These are phyloP conservation scores for Fusarium zealandicum DNA, from an alignment of 2,329 filamentous ascomycete genomes.

Conservation along the genomic window DNA sequence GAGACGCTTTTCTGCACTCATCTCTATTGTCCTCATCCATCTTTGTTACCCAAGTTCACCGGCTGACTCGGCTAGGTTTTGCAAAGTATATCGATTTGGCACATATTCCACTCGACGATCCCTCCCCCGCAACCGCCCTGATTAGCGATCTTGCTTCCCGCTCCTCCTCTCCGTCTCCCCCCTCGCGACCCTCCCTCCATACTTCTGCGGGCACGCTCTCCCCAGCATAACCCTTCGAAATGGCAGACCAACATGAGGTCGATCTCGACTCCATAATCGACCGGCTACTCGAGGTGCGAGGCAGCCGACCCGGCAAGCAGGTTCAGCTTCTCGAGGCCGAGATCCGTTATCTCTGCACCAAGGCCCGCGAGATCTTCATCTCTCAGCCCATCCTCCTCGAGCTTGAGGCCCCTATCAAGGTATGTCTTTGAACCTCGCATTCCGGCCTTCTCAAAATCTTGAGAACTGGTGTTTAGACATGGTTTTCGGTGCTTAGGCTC, in stretches of 20 bases:
- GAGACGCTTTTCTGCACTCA: slow-evolving; percentile 15
- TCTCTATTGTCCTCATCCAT: slow-evolving; percentile 2
- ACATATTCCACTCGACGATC: slow-evolving; percentile 39
- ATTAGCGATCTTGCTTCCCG: slow-evolving; percentile 42
- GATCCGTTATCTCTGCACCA: slow-evolving; percentile 97
- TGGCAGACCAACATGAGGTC: slow-evolving; percentile 81
- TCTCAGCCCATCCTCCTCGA: slow-evolving; percentile 98
- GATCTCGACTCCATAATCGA: slow-evolving; percentile 99
- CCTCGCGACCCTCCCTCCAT: slow-evolving; percentile 38
- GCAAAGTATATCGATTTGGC: slow-evolving; percentile 47
- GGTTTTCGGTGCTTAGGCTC: slow-evolving; percentile 1
- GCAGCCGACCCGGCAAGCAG: slow-evolving; percentile 97
- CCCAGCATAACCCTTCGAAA: slow-evolving; percentile 52
- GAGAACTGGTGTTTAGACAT: slow-evolving; percentile 2
- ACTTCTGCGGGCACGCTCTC: slow-evolving; percentile 51
- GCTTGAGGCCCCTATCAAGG: slow-evolving; percentile 98
- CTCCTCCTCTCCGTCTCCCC: slow-evolving; percentile 34
- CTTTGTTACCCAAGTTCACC: slow-evolving; percentile 24
- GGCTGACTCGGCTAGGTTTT: slow-evolving; percentile 40
- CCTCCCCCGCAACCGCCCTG: slow-evolving; percentile 41
- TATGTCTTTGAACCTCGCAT: slow-evolving; percentile 52
- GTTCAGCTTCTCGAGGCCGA: slow-evolving; percentile 96
- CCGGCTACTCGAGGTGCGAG: slow-evolving; percentile 94
- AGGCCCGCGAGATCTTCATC: slow-evolving; percentile 99
- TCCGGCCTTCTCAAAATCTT: background rate